Evolutionary conservation across 2,329 filamentous ascomycete genomes (phyloP), one percentile per base, ranked within the genome.

Genomic region (Trichoderma harzianum): DNA sequence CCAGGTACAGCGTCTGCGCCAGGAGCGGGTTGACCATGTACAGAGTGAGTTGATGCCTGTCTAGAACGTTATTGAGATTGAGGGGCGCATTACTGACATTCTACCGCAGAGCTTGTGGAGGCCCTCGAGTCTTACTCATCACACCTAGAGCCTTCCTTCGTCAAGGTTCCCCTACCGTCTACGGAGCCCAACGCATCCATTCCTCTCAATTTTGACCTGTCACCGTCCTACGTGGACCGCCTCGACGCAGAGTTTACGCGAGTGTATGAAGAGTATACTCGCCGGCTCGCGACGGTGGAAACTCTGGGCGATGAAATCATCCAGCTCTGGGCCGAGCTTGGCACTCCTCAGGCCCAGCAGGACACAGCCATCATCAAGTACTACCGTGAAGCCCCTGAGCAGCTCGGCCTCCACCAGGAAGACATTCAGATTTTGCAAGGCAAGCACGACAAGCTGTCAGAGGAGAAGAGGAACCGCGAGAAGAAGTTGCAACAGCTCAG

Each of bases 51-150:
- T 24, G 21, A 67, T 28, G 18, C 21, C 5, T 7, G 12, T 21
- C n/a, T 24, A 51, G n/a, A 6, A 24, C 5, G 10, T 8, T 26
- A 16, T 24, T 3, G 18, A 10, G 2, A 10, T 30, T 24, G 14
- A 1, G 8, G 5, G 5, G 72, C 5, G 21, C 43, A 21, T 63
- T 58, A 7, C 51, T 62, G 6, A 58, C 21, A 4, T 30, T 34
- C 26, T 64, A 7, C 60, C 51, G 51, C 76, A 97, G 94, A 98
- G 86, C 92, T 99, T 74, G 94, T 94, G 28, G 90, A 97, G 82
- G 95, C 95, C 5, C 91, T 99, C 65, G 92, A 97, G 80, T 98
- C 95, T 6, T 99, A 98, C 81, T 97, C 96, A 1, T 97, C 93
- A 11, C 96, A 98, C 80, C 92, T 99, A 61, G 96, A 99, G 80